A percentile compares a stretch with the other conserved stretches of the same genome.
Evolutionary conservation across 345 rosid species (phyloP).

Genomic region (Brassica juncea): DNA sequence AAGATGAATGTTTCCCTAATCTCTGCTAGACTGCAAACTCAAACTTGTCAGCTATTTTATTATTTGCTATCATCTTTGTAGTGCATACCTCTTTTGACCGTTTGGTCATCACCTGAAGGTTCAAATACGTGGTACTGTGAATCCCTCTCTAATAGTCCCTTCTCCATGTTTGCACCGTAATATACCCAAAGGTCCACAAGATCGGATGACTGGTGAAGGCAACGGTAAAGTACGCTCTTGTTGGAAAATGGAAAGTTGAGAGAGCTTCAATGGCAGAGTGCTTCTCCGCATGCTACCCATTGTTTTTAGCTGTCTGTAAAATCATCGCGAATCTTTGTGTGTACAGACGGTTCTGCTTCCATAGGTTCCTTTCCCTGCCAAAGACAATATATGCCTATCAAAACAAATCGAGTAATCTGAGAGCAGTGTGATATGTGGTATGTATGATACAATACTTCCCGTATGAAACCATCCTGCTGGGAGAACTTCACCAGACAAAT

Average conservation of each 20-base stretch:
- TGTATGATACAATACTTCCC: background rate
- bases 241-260: constrained; percentile 4
- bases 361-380: constrained; percentile 60
- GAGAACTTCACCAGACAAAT: background rate
- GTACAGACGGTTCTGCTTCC: constrained; percentile 16
- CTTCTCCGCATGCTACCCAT: constrained; percentile 81
- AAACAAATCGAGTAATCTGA: background rate
- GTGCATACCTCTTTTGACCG: constrained; percentile 13
- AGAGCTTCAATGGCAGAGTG: constrained; percentile 63
- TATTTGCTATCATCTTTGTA: constrained; percentile 12
- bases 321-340: constrained; percentile 52
- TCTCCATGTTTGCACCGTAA: constrained; percentile 21
- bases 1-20: constrained; percentile 14
- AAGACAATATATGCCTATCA: background rate
- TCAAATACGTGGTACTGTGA: constrained; percentile 11
- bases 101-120: constrained; percentile 10
- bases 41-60: constrained; percentile 17
- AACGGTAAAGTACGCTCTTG: constrained; percentile 13
- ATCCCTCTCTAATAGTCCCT: constrained; percentile 13
- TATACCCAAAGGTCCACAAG: constrained; percentile 7
- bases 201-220: background rate
- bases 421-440: background rate
- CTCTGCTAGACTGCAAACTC: background rate
- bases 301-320: constrained; percentile 70
- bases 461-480: background rate